phyloP scores from a whole-genome alignment of 345 rosid species.

The Bretschneidera sinensis region DNA sequence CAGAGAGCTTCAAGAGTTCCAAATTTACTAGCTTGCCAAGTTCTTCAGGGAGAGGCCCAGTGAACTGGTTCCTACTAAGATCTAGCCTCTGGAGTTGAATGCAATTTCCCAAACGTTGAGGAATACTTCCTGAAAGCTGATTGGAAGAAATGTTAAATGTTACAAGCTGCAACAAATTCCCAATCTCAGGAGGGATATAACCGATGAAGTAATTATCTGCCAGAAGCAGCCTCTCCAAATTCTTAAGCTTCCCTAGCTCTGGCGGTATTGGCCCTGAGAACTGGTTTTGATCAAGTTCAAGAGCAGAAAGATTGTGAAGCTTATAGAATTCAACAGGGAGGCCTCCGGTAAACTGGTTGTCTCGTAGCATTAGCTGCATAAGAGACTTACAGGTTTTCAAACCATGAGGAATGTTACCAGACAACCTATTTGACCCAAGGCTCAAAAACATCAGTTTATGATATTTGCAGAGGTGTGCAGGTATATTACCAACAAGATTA shows the following conservation, averaged over 20 bases:
- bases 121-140: constrained; percentile 59
- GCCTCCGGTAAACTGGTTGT: constrained; percentile 58
- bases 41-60: constrained; percentile 48
- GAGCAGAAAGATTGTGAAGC: constrained; percentile 63
- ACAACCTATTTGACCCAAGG: constrained; percentile 63
- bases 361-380: constrained; percentile 64
- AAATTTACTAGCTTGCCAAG: constrained; percentile 67
- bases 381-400: constrained; percentile 58
- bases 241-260: constrained; percentile 48
- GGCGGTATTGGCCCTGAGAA: constrained; percentile 64
- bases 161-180: constrained; percentile 59
- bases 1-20: constrained; percentile 74
- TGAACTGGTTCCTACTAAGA: constrained; percentile 67
- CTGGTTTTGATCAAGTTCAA: constrained; percentile 64
- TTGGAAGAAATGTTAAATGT: constrained; percentile 72
- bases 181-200: constrained; percentile 56
- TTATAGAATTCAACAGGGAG: constrained; percentile 61
- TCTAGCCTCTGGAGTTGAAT: constrained; percentile 75
- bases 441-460: constrained; percentile 63
- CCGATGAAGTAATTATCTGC: constrained; percentile 59
- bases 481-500: constrained; percentile 55
- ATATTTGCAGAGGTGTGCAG: constrained; percentile 60
- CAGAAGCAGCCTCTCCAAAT: constrained; percentile 62
- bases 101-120: constrained; percentile 58
- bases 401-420: constrained; percentile 65